Evolutionary conservation across 2,329 filamentous ascomycete species (phyloP).

Genomic region (Trichoderma semiorbis): DNA sequence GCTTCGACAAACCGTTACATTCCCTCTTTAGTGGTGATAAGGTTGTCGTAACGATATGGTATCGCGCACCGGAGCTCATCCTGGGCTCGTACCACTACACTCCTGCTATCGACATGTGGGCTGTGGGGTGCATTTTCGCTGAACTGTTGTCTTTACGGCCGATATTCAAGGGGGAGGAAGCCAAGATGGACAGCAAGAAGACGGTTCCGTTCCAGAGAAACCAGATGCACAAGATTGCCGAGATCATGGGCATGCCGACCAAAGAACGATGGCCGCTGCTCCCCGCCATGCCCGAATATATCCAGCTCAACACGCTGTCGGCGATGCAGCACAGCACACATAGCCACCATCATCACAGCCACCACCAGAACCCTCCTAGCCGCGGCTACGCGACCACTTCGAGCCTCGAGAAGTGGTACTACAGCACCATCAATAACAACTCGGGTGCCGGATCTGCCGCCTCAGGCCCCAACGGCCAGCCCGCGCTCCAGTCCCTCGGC

Average conservation of each 20-base stretch:
- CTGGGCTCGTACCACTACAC: constrained; percentile 95
- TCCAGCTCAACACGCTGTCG: constrained; percentile 59
- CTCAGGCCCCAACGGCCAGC: constrained; percentile 23
- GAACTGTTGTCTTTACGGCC: constrained; percentile 85
- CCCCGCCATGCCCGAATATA: constrained; percentile 80
- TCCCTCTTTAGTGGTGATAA: constrained; percentile 93
- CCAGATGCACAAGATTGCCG: constrained; percentile 98
- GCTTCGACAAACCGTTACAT: constrained; percentile 92
- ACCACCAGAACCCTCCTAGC: constrained; percentile 38
- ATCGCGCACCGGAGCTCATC: constrained; percentile 89
- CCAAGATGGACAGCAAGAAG: constrained; percentile 98
- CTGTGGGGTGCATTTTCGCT: constrained; percentile 95
- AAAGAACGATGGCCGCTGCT: constrained; percentile 88
- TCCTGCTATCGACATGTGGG: constrained; percentile 95
- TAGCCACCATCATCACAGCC: constrained; percentile 43
- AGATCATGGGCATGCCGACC: constrained; percentile 87
- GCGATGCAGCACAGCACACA: constrained; percentile 45
- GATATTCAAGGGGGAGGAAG: constrained; percentile 98
- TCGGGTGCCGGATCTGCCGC: constrained; percentile 29
- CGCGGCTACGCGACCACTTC: constrained; percentile 35
- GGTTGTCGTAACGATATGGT: constrained; percentile 99
- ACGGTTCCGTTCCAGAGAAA: constrained; percentile 95
- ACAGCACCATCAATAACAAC: constrained; percentile 62
- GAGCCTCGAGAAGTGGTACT: constrained; percentile 76
- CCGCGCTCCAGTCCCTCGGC: constrained; percentile 59